Base-by-base conservation (phyloP, 2,329 filamentous ascomycete species). In the Ilyonectria destructans region DNA sequence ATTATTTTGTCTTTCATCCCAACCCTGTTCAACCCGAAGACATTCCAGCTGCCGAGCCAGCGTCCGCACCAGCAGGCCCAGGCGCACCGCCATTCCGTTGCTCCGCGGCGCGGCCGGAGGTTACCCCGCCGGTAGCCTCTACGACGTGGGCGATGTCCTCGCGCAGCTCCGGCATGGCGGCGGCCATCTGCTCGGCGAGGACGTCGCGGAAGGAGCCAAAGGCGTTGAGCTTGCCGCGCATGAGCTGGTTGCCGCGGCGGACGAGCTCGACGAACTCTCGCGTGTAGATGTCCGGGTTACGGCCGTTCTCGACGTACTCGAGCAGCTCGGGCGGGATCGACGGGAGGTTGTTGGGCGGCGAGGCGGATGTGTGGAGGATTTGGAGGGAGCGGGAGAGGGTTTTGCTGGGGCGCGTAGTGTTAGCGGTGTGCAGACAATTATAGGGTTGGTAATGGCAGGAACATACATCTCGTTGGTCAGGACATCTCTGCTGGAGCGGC, bases 231-330 rank as follows among this genome's bases (percentile, higher is more conserved):
- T 92, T 92, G 62, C 91, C 91, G 74, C 87, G 85, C 83, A 91
- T 86, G 69, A 91, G 82, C 84, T 92, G 91, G 82, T 93, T 93
- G 46, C 87, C 85, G 54, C 90, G 84, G 62, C 90, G 83, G 26
- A 91, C 90, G 59, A 91, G 84, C 86, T 93, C 91, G 75, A 92
- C 90, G 75, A 93, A 92, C 82, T 93, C 91, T 75, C 91, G 86
- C 62, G 91, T 93, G 84, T 93, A 93, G 74, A 93, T 92, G 80
- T 93, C 91, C 2, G 91, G 91, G 82, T 93, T 93, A 58, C 91
- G 89, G 51, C 91, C 90, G 77, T 89, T 88, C 79, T 93, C 90
- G 74, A 93, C 90, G 81, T 93, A 93, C 76, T 89, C 84, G 68
- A 92, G 85, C 13, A 92, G 85, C 75, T 92, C 90, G 58, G 86